Base-by-base conservation (phyloP, 768 basidiomycete genomes). In the Symmetrospora coprosmae region DNA sequence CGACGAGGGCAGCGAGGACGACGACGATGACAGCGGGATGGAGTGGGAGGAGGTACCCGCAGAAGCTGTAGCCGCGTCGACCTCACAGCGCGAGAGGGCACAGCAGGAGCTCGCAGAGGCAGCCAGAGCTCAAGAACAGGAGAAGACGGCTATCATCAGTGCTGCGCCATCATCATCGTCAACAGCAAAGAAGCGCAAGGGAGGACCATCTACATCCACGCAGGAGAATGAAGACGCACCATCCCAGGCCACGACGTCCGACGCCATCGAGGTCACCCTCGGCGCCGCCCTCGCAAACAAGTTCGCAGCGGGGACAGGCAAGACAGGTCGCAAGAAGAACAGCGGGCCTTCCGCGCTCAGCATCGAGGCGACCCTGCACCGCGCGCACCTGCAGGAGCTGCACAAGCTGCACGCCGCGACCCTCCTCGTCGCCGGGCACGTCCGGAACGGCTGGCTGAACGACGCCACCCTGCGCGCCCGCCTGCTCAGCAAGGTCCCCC, bases 401-500 rank as follows among this genome's bases (percentile, higher is more conserved):
- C 92, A 97, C 75, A 91, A 92, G 73, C 76, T 88, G 14, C 94
- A 99, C 67, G 86, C 88, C 8, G 73, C 91, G 11, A 75, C 79
- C n/a, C 76, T 94, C 14, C 77, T 97, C 13, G 78, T 79, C 14
- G 87, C 83, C 69, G 86, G 83, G 4, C 72, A 76, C 43, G 72
- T 80, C 21, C 80, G 94, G 38, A 97, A 99, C 39, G 43, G n/a
- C 19, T 23, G 21, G 17, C 38, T 37, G 6, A 60, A 60, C 30
- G 61, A 60, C 35, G 39, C 30, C 21, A 27, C 5, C 21, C 33
- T 50, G 25, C 49, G 41, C 89, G 90, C 89, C 7, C 81, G 94
- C 6, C 76, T 97, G 27, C 75, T 97, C 52, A 96, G 91, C 7
- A 71, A 90, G 39, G 82, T 85, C 0, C 94, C 94, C 1, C 76